phyloP scores from a whole-genome alignment of 148 eudicot genomes.

The Dysphania ambrosioides region DNA sequence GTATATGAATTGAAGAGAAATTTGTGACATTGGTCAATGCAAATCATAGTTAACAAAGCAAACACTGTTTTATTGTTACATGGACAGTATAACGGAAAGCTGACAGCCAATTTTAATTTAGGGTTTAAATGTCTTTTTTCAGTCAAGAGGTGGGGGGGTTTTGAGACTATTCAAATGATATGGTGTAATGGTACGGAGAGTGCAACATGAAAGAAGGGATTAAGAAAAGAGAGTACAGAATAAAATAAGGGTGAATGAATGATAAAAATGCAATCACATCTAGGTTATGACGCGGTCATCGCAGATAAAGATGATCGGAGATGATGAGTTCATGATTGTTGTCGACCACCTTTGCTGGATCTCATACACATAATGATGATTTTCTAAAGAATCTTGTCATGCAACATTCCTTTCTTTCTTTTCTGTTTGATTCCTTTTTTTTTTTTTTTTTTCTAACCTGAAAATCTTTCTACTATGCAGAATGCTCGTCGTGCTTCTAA shows the following conservation, averaged over 20 bases:
- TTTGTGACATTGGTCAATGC: neutral
- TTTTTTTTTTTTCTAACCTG: neutral
- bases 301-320: slow-evolving; percentile 15
- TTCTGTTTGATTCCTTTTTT: slow-evolving; percentile 16
- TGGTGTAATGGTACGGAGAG: neutral
- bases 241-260: slow-evolving; percentile 6
- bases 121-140: neutral
- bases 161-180: slow-evolving; percentile 11
- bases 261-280: neutral
- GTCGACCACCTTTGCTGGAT: slow-evolving; percentile 27
- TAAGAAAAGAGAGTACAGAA: slow-evolving; percentile 6
- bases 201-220: slow-evolving; percentile 20
- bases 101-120: neutral
- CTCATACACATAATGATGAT: slow-evolving; percentile 34
- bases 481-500: neutral
- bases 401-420: slow-evolving; percentile 11
- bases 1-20: no score
- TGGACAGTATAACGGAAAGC: neutral
- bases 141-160: neutral
- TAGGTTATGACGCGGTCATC: slow-evolving; percentile 17
- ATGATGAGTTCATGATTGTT: slow-evolving; percentile 35
- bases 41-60: neutral
- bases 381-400: slow-evolving; percentile 22
- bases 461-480: neutral
- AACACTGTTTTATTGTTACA: neutral